Percentiles rank a stretch among this genome's conserved stretches.
Conservation (phyloP, 1,284 basidiomycete genomes). For the Pholiota adiposa region DNA sequence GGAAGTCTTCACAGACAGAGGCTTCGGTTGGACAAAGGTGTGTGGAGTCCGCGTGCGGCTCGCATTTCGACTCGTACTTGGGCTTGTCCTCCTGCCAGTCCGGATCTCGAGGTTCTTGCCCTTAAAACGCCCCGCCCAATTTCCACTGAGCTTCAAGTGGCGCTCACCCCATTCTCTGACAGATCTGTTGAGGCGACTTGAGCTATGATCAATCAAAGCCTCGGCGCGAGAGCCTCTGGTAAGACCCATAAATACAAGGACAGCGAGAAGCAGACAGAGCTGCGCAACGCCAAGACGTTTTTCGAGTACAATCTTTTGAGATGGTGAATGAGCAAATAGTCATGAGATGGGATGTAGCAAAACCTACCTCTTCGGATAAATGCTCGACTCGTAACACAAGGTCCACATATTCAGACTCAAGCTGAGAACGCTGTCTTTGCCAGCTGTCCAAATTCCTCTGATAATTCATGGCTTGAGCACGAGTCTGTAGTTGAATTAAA, state of each 20-base stretch:
- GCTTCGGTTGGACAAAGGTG: conserved; percentile 8
- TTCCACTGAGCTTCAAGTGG: conserved; percentile 58
- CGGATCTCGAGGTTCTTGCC: conserved; percentile 33
- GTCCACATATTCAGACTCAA: conserved; percentile 73
- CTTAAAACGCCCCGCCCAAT: conserved; percentile 51
- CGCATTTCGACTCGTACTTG: conserved; percentile 14
- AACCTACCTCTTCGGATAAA: conserved; percentile 72
- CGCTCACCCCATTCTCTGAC: conserved; percentile 58
- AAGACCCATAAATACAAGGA: conserved; percentile 83
- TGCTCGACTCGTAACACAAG: conserved; percentile 69
- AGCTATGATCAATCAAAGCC: conserved; percentile 29
- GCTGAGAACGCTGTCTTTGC: conserved; percentile 67
- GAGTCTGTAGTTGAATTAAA: conserved; percentile 57
- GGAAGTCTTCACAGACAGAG: conserved; percentile 10
- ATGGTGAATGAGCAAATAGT: background rate
- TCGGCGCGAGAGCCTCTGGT: conserved; percentile 76
- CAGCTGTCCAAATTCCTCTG: conserved; percentile 71
- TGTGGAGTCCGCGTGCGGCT: conserved; percentile 9
- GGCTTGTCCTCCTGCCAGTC: conserved; percentile 8
- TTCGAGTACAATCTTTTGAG: conserved; percentile 74
- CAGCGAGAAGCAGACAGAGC: conserved; percentile 74
- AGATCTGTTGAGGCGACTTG: conserved; percentile 32
- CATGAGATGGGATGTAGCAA: background rate
- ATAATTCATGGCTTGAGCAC: conserved; percentile 67
- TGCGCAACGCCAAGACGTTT: conserved; percentile 86